phyloP scores from a whole-genome alignment of 345 rosid species.

The Populus ilicifolia region DNA sequence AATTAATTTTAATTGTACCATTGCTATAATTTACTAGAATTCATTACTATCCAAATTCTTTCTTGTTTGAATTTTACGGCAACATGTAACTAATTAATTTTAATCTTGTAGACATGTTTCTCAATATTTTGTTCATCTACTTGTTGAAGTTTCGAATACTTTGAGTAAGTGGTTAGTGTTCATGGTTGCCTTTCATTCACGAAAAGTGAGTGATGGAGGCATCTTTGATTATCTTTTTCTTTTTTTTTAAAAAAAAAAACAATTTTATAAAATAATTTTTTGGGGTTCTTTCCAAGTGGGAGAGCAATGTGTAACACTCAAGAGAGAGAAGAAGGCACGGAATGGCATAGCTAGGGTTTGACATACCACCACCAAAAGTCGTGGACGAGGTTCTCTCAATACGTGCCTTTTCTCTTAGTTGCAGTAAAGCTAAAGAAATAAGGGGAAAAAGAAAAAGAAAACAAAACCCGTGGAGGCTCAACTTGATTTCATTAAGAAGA shows the following conservation, averaged over 20 bases:
- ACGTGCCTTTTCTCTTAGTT: slow-evolving; percentile 6
- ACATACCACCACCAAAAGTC: slow-evolving; percentile 59
- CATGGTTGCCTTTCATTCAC: slow-evolving; percentile 88
- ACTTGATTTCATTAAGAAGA: too few relatives aligned
- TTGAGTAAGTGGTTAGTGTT: slow-evolving; percentile 79
- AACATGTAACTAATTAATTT: neutral
- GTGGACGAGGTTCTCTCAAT: slow-evolving; percentile 66
- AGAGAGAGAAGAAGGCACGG: slow-evolving; percentile 18
- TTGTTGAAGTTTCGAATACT: slow-evolving; percentile 61
- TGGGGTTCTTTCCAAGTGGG: slow-evolving; percentile 27
- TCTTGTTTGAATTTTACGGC: neutral
- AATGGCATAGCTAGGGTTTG: slow-evolving; percentile 45
- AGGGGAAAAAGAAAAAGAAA: neutral
- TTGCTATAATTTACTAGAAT: slow-evolving; percentile 7
- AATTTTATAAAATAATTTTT: neutral
- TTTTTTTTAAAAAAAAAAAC: neutral
- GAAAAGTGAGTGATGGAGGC: slow-evolving; percentile 73
- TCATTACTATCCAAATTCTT: slow-evolving; percentile 25
- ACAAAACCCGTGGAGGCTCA: too few relatives aligned
- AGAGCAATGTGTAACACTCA: slow-evolving; percentile 31
- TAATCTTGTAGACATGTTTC: neutral
- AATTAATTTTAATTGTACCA: slow-evolving; percentile 24
- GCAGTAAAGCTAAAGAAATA: neutral
- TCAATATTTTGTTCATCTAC: slow-evolving; percentile 33
- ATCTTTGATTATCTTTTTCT: slow-evolving; percentile 31